Percentiles rank a stretch among this genome's conserved stretches.
These are phyloP conservation scores for Teratosphaeria viscida DNA, from an alignment of 2,329 filamentous ascomycete species.

Conservation along the genomic window DNA sequence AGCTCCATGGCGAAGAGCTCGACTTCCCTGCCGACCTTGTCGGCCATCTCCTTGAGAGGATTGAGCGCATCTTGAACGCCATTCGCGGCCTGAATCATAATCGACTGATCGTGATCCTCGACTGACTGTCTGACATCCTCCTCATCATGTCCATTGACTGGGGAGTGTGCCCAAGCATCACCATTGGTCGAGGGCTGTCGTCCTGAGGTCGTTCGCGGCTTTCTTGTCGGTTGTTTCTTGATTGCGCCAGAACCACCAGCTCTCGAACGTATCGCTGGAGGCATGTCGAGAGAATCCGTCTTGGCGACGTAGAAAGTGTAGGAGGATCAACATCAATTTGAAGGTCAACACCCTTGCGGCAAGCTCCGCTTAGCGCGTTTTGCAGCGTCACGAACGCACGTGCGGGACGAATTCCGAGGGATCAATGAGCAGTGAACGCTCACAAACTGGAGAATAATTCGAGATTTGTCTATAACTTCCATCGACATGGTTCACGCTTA, in stretches of 20 bases:
- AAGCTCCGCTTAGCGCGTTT: background rate
- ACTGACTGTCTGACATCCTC: slow-evolving; percentile 3
- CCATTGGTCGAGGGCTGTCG: background rate
- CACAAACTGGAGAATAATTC: background rate
- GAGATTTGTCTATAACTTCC: background rate
- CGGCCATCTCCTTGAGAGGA: slow-evolving; percentile 53
- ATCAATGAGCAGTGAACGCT: background rate
- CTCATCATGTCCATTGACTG: slow-evolving; percentile 3
- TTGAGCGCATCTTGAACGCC: slow-evolving; percentile 15
- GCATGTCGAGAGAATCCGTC: background rate
- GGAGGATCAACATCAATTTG: background rate
- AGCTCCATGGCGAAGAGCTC: slow-evolving; percentile 76
- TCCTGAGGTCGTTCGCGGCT: background rate
- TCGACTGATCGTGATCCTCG: background rate
- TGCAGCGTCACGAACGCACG: background rate
- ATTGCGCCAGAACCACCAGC: background rate
- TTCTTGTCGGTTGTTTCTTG: slow-evolving; percentile 2
- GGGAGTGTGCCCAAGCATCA: background rate
- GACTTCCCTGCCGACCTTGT: slow-evolving; percentile 67
- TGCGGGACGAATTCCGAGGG: background rate
- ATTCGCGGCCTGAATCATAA: background rate
- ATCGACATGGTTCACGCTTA: background rate
- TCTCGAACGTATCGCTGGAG: background rate
- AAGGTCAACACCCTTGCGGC: background rate
- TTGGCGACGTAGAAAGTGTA: background rate